phyloP scores from a whole-genome alignment of 2,329 filamentous ascomycete genomes.

The Cryphonectria radicalis region DNA sequence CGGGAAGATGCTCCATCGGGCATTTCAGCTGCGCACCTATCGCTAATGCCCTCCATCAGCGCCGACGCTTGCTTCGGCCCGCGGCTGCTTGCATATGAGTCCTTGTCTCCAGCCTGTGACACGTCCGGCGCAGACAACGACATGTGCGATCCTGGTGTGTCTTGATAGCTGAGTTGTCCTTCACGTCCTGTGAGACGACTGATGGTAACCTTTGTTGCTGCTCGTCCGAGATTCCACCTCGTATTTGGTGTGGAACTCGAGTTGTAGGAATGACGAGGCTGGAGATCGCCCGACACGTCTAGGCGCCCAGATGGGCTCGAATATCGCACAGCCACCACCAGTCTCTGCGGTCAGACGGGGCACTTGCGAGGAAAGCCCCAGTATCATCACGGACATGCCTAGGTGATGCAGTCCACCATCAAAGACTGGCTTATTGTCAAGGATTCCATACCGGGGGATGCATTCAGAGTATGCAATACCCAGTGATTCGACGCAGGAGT shows the following conservation, averaged over 20 bases:
- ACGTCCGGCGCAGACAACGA: neutral
- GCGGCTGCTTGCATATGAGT: neutral
- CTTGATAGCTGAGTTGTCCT: neutral
- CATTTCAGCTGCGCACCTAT: conserved; percentile 4
- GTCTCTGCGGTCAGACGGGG: neutral
- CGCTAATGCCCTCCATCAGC: neutral
- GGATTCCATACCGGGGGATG: neutral
- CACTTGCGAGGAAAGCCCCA: neutral
- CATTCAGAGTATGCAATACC: neutral
- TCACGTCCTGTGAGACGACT: neutral
- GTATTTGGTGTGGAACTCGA: neutral
- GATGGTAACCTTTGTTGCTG: neutral
- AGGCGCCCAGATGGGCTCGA: neutral
- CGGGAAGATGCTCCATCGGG: neutral
- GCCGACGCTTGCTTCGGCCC: neutral
- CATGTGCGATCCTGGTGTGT: neutral
- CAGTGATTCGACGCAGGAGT: neutral
- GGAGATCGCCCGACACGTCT: neutral
- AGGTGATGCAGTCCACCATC: neutral
- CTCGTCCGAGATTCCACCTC: neutral
- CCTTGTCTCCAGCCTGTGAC: neutral
- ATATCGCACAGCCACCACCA: neutral
- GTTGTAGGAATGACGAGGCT: neutral
- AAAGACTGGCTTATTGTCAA: neutral
- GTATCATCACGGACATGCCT: neutral